Evolutionary conservation across 2,329 filamentous ascomycete species (phyloP).

Genomic region (Colletotrichum navitas): DNA sequence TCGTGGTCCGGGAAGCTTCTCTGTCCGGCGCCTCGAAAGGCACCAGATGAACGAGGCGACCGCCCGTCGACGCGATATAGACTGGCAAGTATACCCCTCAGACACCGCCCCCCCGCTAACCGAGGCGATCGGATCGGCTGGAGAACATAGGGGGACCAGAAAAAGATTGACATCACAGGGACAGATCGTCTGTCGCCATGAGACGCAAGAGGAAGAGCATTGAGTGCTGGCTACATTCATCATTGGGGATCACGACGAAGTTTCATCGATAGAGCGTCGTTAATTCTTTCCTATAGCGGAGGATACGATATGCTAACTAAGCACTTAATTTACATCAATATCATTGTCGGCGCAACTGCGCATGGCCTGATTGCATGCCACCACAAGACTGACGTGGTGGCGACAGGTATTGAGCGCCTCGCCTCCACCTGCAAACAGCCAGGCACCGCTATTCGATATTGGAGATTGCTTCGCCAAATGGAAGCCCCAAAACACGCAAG

Average conservation of each 20-base stretch:
- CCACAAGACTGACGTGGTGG: slow-evolving; percentile 4
- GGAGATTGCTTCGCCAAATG: slow-evolving; percentile 17
- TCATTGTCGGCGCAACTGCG: slow-evolving; percentile 1
- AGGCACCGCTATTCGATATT: neutral
- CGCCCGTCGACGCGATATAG: neutral
- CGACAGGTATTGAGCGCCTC: neutral
- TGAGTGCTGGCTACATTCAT: neutral
- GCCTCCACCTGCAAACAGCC: neutral
- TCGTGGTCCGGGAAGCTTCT: slow-evolving; percentile 1
- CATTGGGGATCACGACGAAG: neutral
- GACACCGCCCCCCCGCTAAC: too few species aligned
- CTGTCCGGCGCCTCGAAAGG: neutral
- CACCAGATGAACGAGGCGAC: neutral
- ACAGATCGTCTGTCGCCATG: neutral
- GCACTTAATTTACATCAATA: slow-evolving; percentile 1
- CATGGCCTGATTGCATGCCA: slow-evolving; percentile 27
- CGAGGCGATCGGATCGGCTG: neutral
- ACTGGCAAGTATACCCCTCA: neutral
- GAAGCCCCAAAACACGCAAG: neutral
- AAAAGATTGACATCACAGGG: neutral
- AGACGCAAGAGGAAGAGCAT: neutral
- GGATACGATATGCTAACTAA: neutral
- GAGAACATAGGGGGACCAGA: neutral
- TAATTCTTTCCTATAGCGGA: neutral
- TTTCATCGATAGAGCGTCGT: neutral